Conservation (phyloP, 129 eudicot genomes). For the Ambrosia artemisiifolia region DNA sequence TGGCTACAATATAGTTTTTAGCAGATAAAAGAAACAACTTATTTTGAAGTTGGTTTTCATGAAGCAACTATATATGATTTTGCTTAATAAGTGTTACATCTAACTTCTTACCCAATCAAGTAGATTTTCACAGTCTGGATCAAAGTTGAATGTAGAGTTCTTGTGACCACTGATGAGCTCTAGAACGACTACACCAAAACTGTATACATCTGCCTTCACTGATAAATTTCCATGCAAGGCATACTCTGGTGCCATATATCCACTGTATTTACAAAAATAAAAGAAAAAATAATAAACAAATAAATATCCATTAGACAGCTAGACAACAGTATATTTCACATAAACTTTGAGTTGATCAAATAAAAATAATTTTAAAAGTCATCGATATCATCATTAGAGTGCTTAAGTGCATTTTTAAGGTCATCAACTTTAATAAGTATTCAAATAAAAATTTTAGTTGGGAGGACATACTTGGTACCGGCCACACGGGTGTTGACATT, state of each 20-base stretch:
- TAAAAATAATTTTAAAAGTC: neutral
- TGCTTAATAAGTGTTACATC: neutral
- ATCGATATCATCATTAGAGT: neutral
- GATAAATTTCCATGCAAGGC: constrained; percentile 68
- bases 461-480: constrained; percentile 71
- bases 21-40: neutral
- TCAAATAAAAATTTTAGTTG: neutral
- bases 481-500: constrained; percentile 87
- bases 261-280: constrained; percentile 38
- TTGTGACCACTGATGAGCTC: constrained; percentile 84
- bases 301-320: neutral
- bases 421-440: neutral
- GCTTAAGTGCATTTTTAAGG: neutral
- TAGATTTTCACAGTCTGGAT: constrained; percentile 51
- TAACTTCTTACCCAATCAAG: constrained; percentile 72
- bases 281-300: neutral
- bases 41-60: neutral
- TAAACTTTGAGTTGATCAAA: neutral
- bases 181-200: constrained; percentile 74
- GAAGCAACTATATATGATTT: neutral
- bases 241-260: constrained; percentile 90
- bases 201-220: constrained; percentile 71
- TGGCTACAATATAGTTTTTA: too few relatives aligned
- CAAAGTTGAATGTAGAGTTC: constrained; percentile 57
- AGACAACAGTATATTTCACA: neutral